Evolutionary conservation across 257 asterid species (phyloP), one percentile per base, ranked within the genome.

Genomic region (Plantago major): DNA sequence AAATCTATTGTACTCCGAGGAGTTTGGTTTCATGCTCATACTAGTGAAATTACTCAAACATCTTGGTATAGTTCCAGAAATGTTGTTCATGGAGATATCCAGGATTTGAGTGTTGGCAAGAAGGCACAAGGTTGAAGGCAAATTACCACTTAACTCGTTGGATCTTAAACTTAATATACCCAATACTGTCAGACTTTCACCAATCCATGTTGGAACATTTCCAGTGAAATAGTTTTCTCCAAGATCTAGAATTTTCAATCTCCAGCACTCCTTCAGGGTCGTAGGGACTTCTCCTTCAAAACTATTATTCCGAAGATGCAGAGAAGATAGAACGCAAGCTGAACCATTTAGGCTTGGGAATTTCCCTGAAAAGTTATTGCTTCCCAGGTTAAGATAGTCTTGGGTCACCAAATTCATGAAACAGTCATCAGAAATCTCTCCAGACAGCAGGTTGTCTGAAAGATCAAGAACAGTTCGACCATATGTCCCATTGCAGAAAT

Each of bases 271-370:
- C 9, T 46, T 26, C 44, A 67, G 52, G 0, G 59, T 54, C 10
- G 28, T 52, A 1, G 71, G 80, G 43, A 75, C 12, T 43, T 58
- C 54, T 12, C 74, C 80, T 7, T n/a, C 12, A 10, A 74, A 70
- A 47, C 42, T 51, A 22, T 71, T 75, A 68, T 67, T 71, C 15
- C 52, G 45, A 30, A 75, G 47, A 16, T 63, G 53, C 48, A 75
- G 50, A 2, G 63, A 42, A 17, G 18, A 9, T 10, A 66, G 57
- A 33, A 3, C 3, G 30, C 9, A 7, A 13, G 30, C 26, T 18
- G 9, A 33, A 19, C 14, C 62, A 12, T 26, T 10, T 42, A 47
- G 50, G 46, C 7, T 6, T 42, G 71, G 74, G 18, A 68, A 28
- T 46, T 58, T 18, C 15, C 75, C 73, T 7, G 62, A 54, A 18